Evolutionary conservation across 129 eudicot genomes (phyloP).

Genomic region (Artemisia annua): DNA sequence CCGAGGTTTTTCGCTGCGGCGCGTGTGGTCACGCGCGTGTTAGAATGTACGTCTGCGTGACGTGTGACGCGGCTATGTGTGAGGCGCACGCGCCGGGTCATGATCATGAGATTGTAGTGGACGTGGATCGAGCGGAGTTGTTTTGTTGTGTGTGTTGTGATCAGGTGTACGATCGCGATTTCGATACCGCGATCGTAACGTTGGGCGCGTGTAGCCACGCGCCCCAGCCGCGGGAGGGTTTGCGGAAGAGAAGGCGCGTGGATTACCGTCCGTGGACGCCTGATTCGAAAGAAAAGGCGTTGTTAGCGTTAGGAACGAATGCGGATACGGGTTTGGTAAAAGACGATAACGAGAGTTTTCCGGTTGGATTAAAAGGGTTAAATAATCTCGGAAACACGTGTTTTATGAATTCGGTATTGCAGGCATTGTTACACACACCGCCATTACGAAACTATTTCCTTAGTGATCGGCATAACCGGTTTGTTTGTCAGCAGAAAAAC

Average conservation of each 20-base stretch:
- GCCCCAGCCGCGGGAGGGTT: constrained; percentile 50
- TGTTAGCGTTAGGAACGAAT: constrained; percentile 45
- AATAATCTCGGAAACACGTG: constrained; percentile 86
- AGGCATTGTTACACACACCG: constrained; percentile 87
- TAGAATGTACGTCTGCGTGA: constrained; percentile 58
- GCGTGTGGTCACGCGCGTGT: constrained; percentile 38
- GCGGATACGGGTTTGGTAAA: constrained; percentile 39
- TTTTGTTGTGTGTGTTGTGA: constrained; percentile 66
- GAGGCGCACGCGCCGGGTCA: constrained; percentile 62
- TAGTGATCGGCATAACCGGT: constrained; percentile 75
- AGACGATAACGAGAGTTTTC: constrained; percentile 24
- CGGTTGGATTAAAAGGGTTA: constrained; percentile 79
- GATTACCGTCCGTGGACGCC: constrained; percentile 71
- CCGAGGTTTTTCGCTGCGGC: constrained; percentile 37
- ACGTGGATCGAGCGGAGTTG: constrained; percentile 81
- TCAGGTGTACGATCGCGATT: constrained; percentile 79
- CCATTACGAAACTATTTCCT: constrained; percentile 80
- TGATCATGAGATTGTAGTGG: constrained; percentile 60
- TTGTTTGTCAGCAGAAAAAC: constrained; percentile 65
- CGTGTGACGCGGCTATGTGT: constrained; percentile 57
- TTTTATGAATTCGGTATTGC: constrained; percentile 93
- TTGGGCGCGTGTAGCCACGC: constrained; percentile 33
- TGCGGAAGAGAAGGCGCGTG: constrained; percentile 74
- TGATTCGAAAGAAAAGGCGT: constrained; percentile 38
- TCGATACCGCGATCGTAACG: constrained; percentile 54